Conservation (phyloP, 2,329 filamentous ascomycete genomes). For the Fusarium buharicum region DNA sequence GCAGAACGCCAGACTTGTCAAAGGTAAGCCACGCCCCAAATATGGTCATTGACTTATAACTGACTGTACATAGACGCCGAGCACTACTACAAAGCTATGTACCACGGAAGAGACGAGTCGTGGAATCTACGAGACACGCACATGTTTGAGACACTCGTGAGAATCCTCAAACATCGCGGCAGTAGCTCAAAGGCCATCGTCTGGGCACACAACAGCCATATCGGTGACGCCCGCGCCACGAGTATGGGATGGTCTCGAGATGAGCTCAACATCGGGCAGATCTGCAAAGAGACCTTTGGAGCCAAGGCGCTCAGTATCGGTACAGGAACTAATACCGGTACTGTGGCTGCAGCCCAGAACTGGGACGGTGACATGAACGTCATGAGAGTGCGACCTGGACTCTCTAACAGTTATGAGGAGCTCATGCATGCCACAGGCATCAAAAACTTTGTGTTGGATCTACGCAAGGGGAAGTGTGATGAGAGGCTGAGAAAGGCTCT, state of each 20-base stretch:
- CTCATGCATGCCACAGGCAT: conserved; percentile 28
- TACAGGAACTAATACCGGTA: conserved; percentile 25
- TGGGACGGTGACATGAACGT: conserved; percentile 31
- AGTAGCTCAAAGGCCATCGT: conserved; percentile 24
- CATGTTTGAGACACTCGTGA: conserved; percentile 28
- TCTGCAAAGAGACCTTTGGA: conserved; percentile 25
- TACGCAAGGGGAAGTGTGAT: conserved; percentile 17
- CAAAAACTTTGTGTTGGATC: conserved; percentile 24
- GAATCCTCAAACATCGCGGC: conserved; percentile 27
- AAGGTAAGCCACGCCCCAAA: not conserved
- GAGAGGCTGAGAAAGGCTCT: conserved; percentile 17
- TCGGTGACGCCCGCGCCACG: conserved; percentile 29
- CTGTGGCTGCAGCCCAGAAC: conserved; percentile 27
- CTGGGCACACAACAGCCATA: conserved; percentile 33
- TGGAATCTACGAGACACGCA: conserved; percentile 31
- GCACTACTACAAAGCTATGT: conserved; percentile 31
- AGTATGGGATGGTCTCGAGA: conserved; percentile 31
- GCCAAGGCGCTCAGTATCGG: conserved; percentile 18
- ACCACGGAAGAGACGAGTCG: conserved; percentile 25
- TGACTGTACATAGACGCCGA: conserved; percentile 17
- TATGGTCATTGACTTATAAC: no score
- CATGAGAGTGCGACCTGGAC: conserved; percentile 21
- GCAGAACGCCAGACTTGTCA: conserved; percentile 30
- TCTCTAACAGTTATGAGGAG: conserved; percentile 28
- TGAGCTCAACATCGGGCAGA: conserved; percentile 29